These are phyloP conservation scores for Drosera spatulata DNA, from an alignment of 179 eudicot genomes.

Conservation along the genomic window DNA sequence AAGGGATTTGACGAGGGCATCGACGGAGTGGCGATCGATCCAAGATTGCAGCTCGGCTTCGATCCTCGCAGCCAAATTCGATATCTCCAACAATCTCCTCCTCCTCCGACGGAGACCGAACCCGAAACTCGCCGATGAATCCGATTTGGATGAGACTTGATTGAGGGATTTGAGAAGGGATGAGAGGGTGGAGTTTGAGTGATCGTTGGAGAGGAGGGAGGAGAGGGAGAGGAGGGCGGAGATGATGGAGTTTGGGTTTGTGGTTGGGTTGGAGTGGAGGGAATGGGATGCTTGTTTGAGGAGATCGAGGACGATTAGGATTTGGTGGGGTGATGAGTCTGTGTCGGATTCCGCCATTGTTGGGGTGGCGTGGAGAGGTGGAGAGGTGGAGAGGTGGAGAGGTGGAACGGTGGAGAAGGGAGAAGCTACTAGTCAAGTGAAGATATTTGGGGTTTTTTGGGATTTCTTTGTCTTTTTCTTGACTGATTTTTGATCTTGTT, in stretches of 20 bases:
- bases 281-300: constrained; percentile 66
- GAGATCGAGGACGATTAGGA: constrained; percentile 49
- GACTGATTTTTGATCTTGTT: too few species aligned
- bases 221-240: constrained; percentile 45
- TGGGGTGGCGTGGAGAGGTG: too few species aligned
- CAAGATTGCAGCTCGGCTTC: constrained; percentile 73
- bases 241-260: constrained; percentile 50
- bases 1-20: constrained; percentile 25
- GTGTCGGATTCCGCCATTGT: too few species aligned
- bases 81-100: constrained; percentile 20
- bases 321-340: constrained; percentile 11
- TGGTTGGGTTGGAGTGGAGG: constrained; percentile 34
- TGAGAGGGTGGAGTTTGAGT: constrained; percentile 50
- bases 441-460: too few species aligned
- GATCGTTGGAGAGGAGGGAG: constrained; percentile 25
- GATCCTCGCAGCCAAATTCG: constrained; percentile 55
- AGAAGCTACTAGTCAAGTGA: too few species aligned
- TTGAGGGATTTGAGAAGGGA: constrained; percentile 30
- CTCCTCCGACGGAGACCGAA: constrained; percentile 3
- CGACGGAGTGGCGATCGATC: constrained; percentile 64
- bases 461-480: too few species aligned
- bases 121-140: constrained; percentile 39
- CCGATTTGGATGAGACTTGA: constrained; percentile 23
- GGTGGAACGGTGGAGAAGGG: too few species aligned
- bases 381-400: too few species aligned